These are phyloP conservation scores for Ogataea degrootiae DNA, from an alignment of 805 yeast species.

Conservation along the genomic window DNA sequence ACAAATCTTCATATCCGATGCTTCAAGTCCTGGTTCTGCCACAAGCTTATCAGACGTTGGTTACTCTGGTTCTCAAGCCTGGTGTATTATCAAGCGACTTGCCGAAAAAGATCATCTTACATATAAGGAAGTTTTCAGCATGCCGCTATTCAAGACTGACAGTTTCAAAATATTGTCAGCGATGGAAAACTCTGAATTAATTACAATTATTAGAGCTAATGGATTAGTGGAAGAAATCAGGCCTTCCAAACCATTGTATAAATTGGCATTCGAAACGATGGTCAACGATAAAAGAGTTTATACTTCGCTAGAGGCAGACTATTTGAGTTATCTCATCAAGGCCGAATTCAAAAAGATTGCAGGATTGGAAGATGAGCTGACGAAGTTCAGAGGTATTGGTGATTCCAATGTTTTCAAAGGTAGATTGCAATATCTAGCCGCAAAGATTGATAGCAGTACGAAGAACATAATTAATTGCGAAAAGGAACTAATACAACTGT, in stretches of 20 bases:
- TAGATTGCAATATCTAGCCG: conserved; percentile 62
- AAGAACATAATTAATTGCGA: conserved; percentile 46
- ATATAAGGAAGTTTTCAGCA: conserved; percentile 48
- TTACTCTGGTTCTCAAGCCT: conserved; percentile 77
- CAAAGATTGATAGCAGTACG: conserved; percentile 62
- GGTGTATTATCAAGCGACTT: conserved; percentile 71
- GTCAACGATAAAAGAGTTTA: conserved; percentile 51
- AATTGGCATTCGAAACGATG: conserved; percentile 71
- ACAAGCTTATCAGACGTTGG: conserved; percentile 26
- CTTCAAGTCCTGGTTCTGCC: conserved; percentile 29
- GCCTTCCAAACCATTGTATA: conserved; percentile 82
- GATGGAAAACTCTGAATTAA: conserved; percentile 75
- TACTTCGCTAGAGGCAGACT: conserved; percentile 60
- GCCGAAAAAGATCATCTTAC: conserved; percentile 43
- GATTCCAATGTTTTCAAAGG: conserved; percentile 51
- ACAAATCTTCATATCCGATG: conserved; percentile 51
- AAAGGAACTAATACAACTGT: conserved; percentile 26
- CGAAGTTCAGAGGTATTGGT: conserved; percentile 46
- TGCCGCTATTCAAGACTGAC: conserved; percentile 55
- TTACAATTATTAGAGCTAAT: conserved; percentile 66
- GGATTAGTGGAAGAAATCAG: conserved; percentile 64
- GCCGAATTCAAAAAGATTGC: conserved; percentile 59
- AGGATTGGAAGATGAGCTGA: conserved; percentile 67
- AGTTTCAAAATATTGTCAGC: conserved; percentile 56
- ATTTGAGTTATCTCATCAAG: conserved; percentile 48